phyloP scores from a whole-genome alignment of 2,329 filamentous ascomycete genomes.

The Fusarium multiceps region DNA sequence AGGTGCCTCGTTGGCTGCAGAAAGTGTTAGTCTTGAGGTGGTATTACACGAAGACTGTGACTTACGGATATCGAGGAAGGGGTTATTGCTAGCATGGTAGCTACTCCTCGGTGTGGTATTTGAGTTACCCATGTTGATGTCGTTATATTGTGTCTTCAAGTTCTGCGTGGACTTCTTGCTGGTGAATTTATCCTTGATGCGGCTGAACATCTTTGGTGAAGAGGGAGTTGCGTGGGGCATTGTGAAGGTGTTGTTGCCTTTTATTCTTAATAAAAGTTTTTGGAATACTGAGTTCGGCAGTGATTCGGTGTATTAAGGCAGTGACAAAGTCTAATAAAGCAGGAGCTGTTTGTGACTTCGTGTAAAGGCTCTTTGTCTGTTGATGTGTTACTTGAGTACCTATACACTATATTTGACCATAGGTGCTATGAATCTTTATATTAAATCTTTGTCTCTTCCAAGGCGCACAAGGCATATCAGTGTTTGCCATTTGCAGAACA shows the following conservation, averaged over 20 bases:
- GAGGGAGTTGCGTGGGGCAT: conserved; percentile 27
- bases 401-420: background rate
- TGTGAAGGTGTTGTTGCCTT: background rate
- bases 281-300: background rate
- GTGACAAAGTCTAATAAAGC: background rate
- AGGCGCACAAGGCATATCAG: background rate
- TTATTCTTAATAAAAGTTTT: background rate
- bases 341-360: background rate
- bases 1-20: conserved; percentile 47
- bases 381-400: background rate
- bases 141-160: background rate
- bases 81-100: background rate
- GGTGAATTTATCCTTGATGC: conserved; percentile 51
- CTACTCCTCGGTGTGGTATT: background rate
- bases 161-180: conserved; percentile 33
- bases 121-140: conserved; percentile 10
- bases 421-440: background rate
- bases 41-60: background rate
- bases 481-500: no score
- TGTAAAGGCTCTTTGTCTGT: conserved; percentile 6
- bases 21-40: background rate
- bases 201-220: conserved; percentile 35
- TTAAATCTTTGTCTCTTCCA: background rate
- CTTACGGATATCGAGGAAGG: conserved; percentile 20
- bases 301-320: background rate